Evolutionary conservation across 176 grass and related monocot genomes (phyloP).

Genomic region (Elymus sibiricus): DNA sequence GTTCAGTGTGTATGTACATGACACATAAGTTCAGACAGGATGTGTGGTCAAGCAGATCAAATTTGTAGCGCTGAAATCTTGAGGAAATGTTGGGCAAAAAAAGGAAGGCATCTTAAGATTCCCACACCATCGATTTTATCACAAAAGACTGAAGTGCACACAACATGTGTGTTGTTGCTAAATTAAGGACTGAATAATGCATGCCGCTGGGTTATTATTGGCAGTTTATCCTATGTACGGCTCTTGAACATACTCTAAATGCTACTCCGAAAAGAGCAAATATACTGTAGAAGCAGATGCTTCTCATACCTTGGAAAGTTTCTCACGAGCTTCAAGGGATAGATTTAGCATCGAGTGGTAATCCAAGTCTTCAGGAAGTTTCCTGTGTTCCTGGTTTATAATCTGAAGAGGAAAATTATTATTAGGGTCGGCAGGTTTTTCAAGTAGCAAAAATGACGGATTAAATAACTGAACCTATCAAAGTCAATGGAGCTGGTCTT

Average conservation of each 20-base stretch:
- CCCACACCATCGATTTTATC: neutral
- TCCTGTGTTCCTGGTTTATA: slow-evolving; percentile 91
- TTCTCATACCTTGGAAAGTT: slow-evolving; percentile 83
- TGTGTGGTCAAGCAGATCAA: neutral
- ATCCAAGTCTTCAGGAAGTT: slow-evolving; percentile 87
- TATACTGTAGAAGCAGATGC: neutral
- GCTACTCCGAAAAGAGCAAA: neutral
- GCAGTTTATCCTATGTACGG: neutral
- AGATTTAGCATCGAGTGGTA: slow-evolving; percentile 88
- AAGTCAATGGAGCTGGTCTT: neutral
- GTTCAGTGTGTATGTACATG: neutral
- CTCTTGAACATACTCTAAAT: neutral
- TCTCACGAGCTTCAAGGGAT: slow-evolving; percentile 89
- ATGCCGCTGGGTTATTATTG: neutral
- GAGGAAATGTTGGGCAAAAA: neutral
- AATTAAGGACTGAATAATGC: neutral
- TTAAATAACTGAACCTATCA: slow-evolving; percentile 20
- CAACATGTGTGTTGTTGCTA: neutral
- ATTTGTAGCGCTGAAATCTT: neutral
- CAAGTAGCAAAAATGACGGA: neutral
- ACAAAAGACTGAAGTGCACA: neutral
- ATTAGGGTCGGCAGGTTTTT: neutral
- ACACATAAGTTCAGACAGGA: neutral
- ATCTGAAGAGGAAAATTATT: slow-evolving; percentile 43
- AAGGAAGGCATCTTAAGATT: neutral